These are phyloP conservation scores for Zoysia pacifica DNA, from an alignment of 176 grass and related monocot genomes.

Conservation along the genomic window DNA sequence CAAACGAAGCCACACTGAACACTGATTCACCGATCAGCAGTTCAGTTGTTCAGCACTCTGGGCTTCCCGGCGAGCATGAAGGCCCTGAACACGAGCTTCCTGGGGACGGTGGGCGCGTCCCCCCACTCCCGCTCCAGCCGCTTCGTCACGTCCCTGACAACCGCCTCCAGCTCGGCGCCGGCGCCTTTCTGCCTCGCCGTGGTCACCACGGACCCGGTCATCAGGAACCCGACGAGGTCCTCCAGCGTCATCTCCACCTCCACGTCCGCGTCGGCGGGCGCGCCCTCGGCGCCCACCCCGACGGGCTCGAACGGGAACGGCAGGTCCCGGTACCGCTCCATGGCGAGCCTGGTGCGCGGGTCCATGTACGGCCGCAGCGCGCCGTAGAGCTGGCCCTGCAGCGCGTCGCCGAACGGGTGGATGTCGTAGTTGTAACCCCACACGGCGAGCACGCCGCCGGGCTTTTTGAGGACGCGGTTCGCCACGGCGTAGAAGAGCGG, in stretches of 20 bases:
- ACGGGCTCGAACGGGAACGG: constrained; percentile 78
- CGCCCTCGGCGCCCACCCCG: constrained; percentile 64
- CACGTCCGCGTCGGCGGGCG: constrained; percentile 57
- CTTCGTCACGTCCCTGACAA: constrained; percentile 44
- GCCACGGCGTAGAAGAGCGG: constrained; percentile 70
- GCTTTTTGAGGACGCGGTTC: constrained; percentile 59
- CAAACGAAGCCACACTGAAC: not conserved
- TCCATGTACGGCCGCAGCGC: constrained; percentile 53
- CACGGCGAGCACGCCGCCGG: constrained; percentile 69
- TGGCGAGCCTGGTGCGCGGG: constrained; percentile 50
- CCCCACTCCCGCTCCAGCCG: constrained; percentile 56
- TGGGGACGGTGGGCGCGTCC: constrained; percentile 32
- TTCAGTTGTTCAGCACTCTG: constrained; percentile 36
- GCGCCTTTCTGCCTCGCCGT: constrained; percentile 64
- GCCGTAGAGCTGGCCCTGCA: constrained; percentile 45
- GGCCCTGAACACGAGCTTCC: constrained; percentile 57
- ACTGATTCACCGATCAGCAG: not conserved
- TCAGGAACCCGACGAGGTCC: constrained; percentile 43
- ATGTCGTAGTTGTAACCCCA: constrained; percentile 68
- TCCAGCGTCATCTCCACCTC: constrained; percentile 59
- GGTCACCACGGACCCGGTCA: constrained; percentile 47
- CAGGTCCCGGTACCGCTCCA: constrained; percentile 53
- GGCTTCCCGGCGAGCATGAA: constrained; percentile 73
- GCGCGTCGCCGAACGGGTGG: constrained; percentile 40
- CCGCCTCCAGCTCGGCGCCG: constrained; percentile 58